Percentiles rank a stretch among this genome's conserved stretches.
Conservation (phyloP, 148 eudicot species). For the Pharnaceum exiguum region DNA sequence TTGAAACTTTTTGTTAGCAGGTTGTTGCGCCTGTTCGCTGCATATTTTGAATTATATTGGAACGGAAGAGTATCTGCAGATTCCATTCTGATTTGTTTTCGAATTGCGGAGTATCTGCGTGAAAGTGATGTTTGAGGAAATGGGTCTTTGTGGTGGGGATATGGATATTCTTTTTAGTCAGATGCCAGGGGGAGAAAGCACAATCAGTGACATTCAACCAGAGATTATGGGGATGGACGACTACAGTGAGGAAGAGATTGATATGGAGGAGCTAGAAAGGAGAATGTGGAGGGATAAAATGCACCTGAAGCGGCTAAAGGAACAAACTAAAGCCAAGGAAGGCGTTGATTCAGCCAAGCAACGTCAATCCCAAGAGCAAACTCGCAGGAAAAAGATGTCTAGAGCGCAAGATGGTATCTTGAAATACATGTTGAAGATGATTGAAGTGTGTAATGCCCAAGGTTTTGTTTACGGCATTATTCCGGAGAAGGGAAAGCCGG, state of each 20-base stretch:
- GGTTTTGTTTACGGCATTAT: constrained; percentile 49
- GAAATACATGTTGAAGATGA: constrained; percentile 48
- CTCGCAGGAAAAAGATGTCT: constrained; percentile 48
- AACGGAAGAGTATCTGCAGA: no score
- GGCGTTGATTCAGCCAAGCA: constrained; percentile 23
- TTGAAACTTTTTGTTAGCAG: no score
- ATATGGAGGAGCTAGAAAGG: constrained; percentile 71
- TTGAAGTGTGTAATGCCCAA: constrained; percentile 46
- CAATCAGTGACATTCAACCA: constrained; percentile 18
- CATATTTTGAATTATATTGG: no score
- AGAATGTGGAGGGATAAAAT: constrained; percentile 77
- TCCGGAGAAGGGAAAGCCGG: constrained; percentile 48
- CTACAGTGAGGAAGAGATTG: constrained; percentile 58
- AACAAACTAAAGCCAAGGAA: constrained; percentile 28
- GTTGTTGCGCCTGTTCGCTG: no score
- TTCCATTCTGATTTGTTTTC: no score
- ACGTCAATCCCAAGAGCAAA: constrained; percentile 46
- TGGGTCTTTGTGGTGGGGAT: constrained; percentile 41
- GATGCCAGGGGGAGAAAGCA: constrained; percentile 21
- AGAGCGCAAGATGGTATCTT: constrained; percentile 48
- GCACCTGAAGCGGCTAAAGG: constrained; percentile 60
- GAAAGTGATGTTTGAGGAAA: constrained; percentile 58
- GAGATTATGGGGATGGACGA: constrained; percentile 40
- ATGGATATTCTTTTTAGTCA: constrained; percentile 41
- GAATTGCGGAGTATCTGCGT: no score